Conservation (phyloP, 2,329 filamentous ascomycete genomes). For the Hypocreales sp. region DNA sequence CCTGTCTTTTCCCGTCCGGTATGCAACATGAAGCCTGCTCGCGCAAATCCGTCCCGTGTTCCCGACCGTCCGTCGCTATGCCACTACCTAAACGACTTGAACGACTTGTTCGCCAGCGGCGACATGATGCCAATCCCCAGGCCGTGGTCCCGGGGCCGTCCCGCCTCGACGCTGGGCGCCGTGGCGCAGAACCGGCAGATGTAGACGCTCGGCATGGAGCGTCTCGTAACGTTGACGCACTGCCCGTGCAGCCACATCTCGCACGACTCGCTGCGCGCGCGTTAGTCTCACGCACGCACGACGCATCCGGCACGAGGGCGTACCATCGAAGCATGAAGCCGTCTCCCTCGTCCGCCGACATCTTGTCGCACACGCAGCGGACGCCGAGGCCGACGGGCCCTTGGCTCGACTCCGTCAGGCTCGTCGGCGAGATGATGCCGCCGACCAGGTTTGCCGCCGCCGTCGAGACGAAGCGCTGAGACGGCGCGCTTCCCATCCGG, state of each 20-base stretch:
- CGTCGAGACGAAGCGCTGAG: slow-evolving; percentile 18
- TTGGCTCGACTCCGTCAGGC: slow-evolving; percentile 31
- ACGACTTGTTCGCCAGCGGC: slow-evolving; percentile 26
- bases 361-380: slow-evolving; percentile 40
- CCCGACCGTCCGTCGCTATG: too few species aligned
- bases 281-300: neutral
- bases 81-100: slow-evolving; percentile 25
- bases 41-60: too few species aligned
- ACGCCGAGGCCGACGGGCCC: slow-evolving; percentile 26
- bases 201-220: slow-evolving; percentile 43
- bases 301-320: slow-evolving; percentile 6
- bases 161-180: slow-evolving; percentile 36
- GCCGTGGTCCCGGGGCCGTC: slow-evolving; percentile 28
- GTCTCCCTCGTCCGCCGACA: slow-evolving; percentile 27
- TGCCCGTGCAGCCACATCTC: slow-evolving; percentile 50
- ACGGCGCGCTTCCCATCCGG: slow-evolving; percentile 14
- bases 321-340: slow-evolving; percentile 51
- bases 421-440: slow-evolving; percentile 33
- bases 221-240: slow-evolving; percentile 43
- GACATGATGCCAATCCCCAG: slow-evolving; percentile 13
- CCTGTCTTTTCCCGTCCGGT: too few species aligned
- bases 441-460: slow-evolving; percentile 16
- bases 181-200: slow-evolving; percentile 49
- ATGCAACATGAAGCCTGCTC: too few species aligned
- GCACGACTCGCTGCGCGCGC: slow-evolving; percentile 37